Evolutionary conservation across 1,139 yeast genomes (phyloP).

Genomic region (Candida sp.): DNA sequence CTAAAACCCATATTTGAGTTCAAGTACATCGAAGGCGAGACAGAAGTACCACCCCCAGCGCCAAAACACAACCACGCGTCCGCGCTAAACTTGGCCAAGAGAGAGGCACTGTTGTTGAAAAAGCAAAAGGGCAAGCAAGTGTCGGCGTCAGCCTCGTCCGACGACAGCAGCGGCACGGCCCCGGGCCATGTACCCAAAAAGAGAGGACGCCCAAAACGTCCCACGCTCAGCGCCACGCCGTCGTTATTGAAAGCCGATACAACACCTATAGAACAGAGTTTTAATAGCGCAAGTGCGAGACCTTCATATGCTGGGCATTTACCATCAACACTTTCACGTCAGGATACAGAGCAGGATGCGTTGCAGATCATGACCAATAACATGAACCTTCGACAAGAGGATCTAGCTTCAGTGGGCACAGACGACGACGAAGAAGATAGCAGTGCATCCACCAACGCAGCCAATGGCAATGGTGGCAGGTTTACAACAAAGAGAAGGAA

Average conservation of each 20-base stretch:
- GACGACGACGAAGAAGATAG: constrained; percentile 34
- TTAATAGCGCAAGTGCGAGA: constrained; percentile 20
- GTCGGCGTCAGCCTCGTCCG: constrained; percentile 12
- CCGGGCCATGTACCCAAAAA: constrained; percentile 35
- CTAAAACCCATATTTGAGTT: constrained; percentile 74
- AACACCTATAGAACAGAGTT: constrained; percentile 26
- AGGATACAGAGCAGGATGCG: constrained; percentile 50
- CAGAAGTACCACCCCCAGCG: constrained; percentile 78
- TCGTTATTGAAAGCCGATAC: constrained; percentile 35
- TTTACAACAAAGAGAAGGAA: constrained; percentile 11
- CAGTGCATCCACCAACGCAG: constrained; percentile 14
- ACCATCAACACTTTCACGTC: constrained; percentile 30
- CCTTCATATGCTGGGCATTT: constrained; percentile 22
- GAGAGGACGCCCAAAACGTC: constrained; percentile 53
- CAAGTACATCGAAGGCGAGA: constrained; percentile 55
- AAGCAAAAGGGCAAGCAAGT: constrained; percentile 11
- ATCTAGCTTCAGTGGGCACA: constrained; percentile 39
- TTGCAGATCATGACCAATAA: constrained; percentile 37
- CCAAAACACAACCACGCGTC: constrained; percentile 84
- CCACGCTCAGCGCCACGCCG: constrained; percentile 29
- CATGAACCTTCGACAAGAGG: constrained; percentile 41
- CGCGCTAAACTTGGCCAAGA: constrained; percentile 52
- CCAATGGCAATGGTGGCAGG: constrained; percentile 14
- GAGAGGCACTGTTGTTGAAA: constrained; percentile 25
- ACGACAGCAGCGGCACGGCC: constrained; percentile 12